A percentile compares a stretch with the other conserved stretches of the same genome.
These are phyloP conservation scores for Fusarium udum DNA, from an alignment of 2,329 filamentous ascomycete species.

Conservation along the genomic window DNA sequence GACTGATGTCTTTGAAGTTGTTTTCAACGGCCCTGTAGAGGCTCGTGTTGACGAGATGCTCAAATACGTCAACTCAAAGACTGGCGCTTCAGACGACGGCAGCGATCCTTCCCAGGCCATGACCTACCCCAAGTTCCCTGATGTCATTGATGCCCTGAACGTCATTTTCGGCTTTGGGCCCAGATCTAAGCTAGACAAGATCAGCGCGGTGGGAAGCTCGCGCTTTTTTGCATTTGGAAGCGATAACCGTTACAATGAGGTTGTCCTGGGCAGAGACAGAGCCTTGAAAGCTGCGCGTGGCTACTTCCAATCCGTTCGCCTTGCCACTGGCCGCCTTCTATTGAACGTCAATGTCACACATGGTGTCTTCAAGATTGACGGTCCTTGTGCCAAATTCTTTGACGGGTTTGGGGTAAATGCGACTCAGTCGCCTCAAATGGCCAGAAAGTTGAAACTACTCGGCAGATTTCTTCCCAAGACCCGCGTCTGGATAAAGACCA, in stretches of 20 bases:
- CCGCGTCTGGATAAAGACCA: constrained; percentile 48
- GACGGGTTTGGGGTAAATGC: constrained; percentile 33
- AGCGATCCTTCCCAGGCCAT: constrained; percentile 22
- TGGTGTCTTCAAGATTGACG: constrained; percentile 59
- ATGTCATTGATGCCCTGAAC: constrained; percentile 61
- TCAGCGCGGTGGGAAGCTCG: constrained; percentile 56
- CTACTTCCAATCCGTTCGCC: constrained; percentile 64
- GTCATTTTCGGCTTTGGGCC: constrained; percentile 60
- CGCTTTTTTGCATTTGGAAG: constrained; percentile 59
- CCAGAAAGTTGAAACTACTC: constrained; percentile 42
- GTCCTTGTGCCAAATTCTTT: constrained; percentile 51
- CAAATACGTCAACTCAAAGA: constrained; percentile 57
- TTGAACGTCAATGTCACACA: constrained; percentile 66
- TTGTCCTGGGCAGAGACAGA: constrained; percentile 43
- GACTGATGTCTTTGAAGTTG: constrained; percentile 52
- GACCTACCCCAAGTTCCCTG: constrained; percentile 59
- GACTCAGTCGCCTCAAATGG: not conserved
- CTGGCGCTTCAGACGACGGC: constrained; percentile 43
- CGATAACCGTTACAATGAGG: constrained; percentile 34
- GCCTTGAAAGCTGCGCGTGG: constrained; percentile 58
- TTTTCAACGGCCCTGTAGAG: constrained; percentile 52
- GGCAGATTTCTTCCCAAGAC: constrained; percentile 53
- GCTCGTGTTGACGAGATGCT: constrained; percentile 53
- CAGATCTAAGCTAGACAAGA: constrained; percentile 47
- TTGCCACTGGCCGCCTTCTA: constrained; percentile 63